phyloP scores from a whole-genome alignment of 2,329 filamentous ascomycete species.

The Diaporthe citri region DNA sequence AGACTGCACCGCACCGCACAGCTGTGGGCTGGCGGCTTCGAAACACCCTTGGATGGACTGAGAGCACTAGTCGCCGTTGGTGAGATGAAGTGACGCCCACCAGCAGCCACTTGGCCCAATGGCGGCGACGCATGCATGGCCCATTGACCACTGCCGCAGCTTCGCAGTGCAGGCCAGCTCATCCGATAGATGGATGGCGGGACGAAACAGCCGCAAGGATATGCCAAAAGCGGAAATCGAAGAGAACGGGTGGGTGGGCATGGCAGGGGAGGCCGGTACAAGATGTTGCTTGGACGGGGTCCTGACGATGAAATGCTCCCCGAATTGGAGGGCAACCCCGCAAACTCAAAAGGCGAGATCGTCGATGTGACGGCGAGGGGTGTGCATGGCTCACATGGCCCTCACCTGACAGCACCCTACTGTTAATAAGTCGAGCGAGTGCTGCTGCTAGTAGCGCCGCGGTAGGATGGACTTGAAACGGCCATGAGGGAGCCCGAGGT shows the following conservation, averaged over 20 bases:
- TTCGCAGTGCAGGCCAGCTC: conserved; percentile 9
- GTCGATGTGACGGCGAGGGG: conserved; percentile 8
- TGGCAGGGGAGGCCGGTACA: neutral
- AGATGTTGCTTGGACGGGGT: neutral
- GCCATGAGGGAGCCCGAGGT: neutral
- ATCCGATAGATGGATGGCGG: conserved; percentile 5
- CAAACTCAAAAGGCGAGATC: conserved; percentile 11
- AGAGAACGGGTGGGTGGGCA: neutral
- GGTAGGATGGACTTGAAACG: conserved; percentile 22
- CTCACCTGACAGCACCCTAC: conserved; percentile 17
- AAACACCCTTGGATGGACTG: conserved; percentile 2
- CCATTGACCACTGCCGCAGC: conserved; percentile 9
- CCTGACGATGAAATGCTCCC: neutral
- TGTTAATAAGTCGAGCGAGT: neutral
- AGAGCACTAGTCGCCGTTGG: conserved; percentile 10
- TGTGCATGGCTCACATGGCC: neutral
- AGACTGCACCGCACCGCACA: neutral
- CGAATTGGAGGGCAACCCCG: conserved; percentile 14
- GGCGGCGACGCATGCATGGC: neutral
- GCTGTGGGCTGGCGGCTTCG: conserved; percentile 2
- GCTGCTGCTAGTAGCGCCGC: neutral
- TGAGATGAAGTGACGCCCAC: conserved; percentile 19
- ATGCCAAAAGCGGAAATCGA: conserved; percentile 18
- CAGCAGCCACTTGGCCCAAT: neutral
- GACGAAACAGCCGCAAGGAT: conserved; percentile 30